Evolutionary conservation across 2,329 filamentous ascomycete species (phyloP).

Genomic region (Davidsoniella eucalypti): DNA sequence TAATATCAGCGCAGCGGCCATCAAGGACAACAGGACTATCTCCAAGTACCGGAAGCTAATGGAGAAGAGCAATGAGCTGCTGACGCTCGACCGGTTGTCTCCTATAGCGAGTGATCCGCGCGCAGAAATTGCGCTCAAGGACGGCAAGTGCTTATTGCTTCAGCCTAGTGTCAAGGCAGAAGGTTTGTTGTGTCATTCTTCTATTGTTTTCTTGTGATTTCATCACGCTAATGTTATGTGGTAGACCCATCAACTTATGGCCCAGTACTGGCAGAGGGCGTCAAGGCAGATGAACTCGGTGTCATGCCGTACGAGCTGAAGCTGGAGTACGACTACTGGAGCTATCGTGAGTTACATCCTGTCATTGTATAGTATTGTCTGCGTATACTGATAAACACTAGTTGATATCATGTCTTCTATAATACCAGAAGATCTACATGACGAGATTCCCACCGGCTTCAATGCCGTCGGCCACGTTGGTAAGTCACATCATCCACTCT

Average conservation of each 20-base stretch:
- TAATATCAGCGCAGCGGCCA: conserved; percentile 59
- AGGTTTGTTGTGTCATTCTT: conserved; percentile 21
- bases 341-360: conserved; percentile 42
- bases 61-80: conserved; percentile 45
- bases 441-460: conserved; percentile 73
- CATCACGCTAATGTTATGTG: conserved; percentile 13
- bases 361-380: not conserved
- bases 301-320: conserved; percentile 60
- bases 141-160: conserved; percentile 45
- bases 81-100: conserved; percentile 46
- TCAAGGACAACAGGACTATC: conserved; percentile 62
- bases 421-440: conserved; percentile 61
- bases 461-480: conserved; percentile 77
- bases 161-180: conserved; percentile 36
- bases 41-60: conserved; percentile 52
- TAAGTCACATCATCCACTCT: conserved; percentile 23
- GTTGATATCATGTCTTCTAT: conserved; percentile 72
- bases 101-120: conserved; percentile 49
- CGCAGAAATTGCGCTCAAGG: conserved; percentile 31
- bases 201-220: not conserved
- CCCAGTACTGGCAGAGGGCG: conserved; percentile 47
- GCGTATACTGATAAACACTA: conserved; percentile 20
- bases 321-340: conserved; percentile 77
- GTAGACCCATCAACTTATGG: conserved; percentile 63
- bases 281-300: conserved; percentile 49